Base-by-base conservation (phyloP, 805 yeast species). In the Candida sakaeoensis region DNA sequence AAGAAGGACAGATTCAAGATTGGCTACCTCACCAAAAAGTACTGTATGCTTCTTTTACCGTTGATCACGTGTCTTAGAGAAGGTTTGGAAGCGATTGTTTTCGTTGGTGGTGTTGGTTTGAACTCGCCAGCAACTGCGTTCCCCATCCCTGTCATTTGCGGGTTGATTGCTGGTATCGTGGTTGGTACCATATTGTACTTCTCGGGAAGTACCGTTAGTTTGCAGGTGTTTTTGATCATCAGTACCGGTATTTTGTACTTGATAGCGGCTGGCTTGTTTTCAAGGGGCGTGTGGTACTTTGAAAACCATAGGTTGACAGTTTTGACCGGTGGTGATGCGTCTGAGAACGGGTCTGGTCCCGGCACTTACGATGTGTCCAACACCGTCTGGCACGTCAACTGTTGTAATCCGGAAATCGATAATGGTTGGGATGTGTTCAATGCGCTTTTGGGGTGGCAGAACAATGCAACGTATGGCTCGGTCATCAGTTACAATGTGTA, bases 381-480 rank as follows among this genome's bases (percentile, higher is more conserved):
- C 55, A 66, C 85, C 10, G 96, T 91, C 19, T 91, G 96, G 90
- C 99, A 91, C 68, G 95, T 91, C 46, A 89, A 91, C 75, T 91
- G 97, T 70, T 91, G 98, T 72, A 89, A 89, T 65, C 97, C 97
- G 33, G 90, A 84, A 63, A 71, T 74, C 43, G 91, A 84, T 65
- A 80, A 82, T 52, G 98, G 97, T 69, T 91, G 98, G 98, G 96
- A 89, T 76, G 81, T 91, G 46, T 91, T 91, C 75, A 91, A 91
- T 58, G 87, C 97, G 19, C 63, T 91, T 42, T 71, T 91, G 48
- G 99, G 98, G 47, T 91, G 99, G 99, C 96, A 89, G 70, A 91
- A 91, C 67, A 78, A 95, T 39, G 98, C 96, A 44, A 88, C 95
- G 49, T 77, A 86, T 59, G 96, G 97, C 42, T 87, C 96, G 4